Evolutionary conservation across 164 flowering plant species (phyloP), one percentile per base, ranked within the genome.

Genomic region (Malania oleifera): DNA sequence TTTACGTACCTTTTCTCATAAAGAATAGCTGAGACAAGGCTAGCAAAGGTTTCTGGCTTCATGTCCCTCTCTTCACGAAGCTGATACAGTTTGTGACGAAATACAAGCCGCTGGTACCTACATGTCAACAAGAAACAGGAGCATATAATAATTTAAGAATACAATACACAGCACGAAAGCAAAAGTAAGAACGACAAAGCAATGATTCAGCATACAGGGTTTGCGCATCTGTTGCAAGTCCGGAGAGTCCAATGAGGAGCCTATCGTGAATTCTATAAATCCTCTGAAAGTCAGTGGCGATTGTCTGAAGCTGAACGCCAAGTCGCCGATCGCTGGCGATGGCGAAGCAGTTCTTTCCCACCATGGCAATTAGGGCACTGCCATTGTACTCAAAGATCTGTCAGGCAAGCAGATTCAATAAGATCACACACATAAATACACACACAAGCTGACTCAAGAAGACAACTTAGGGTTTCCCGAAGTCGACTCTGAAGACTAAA

Each of bases 301-400:
- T 67, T 2, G 96, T 93, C 57, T 93, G 98, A 39, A 93, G 87
- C 80, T 93, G 97, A 53, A 93, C 96, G 0, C 98, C 97, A 5
- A 90, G 82, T 0, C 97, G 67, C 40, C 98, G 84, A 69, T 92
- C 98, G 66, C 97, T 88, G 26, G 89, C 97, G 28, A 90, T 86
- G 24, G 95, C 98, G 59, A 93, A 90, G 70, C 97, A 90, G 69
- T 93, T 88, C 84, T 88, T 93, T 5, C 98, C 98, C 9, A 93
- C 98, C 98, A 93, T 93, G 0, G 98, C 98, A 2, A 93, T 75
- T 9, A 90, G 43, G 34, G 97, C 95, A 67, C 97, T 90, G 17
- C 99, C 99, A 80, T 93, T 93, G 70, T 90, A 93, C 85, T 93
- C 98, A 63, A 82, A 85, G 67, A 93, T 90, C 96, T 89, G n/a